Evolutionary conservation across 148 eudicot genomes (phyloP), one percentile per base, ranked within the genome.

Genomic region (Beta vulgaris): DNA sequence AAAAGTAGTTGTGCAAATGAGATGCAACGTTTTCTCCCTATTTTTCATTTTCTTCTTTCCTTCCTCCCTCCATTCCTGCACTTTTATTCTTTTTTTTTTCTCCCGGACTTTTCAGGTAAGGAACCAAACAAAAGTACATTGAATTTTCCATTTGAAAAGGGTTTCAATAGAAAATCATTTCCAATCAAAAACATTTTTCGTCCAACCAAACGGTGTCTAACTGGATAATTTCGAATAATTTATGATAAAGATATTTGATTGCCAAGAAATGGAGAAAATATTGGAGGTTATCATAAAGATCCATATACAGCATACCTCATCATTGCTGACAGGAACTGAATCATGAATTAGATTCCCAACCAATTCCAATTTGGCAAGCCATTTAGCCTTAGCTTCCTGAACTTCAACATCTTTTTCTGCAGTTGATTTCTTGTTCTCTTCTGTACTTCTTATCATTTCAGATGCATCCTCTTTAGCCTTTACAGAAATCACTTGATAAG

Each of bases 301-400:
- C 19, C 39, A 48, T n/a, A 53, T 46, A 59, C 39, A 36, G 16
- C 73, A 71, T 77, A 94, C 98, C 97, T 94, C 98, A 81, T 94
- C 91, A 31, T 89, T 77, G 85, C 82, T 80, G 43, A 91, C 77
- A 59, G 93, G 98, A 68, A 94, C 98, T 31, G 97, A 86, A 83
- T 94, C 96, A 81, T 94, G 98, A 73, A 94, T 87, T 67, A 94
- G 90, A 78, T 94, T 94, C 61, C 98, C 98, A 67, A 94, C 87
- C 44, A 72, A 43, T 74, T 84, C 84, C 81, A 91, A 81, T 72
- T 84, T 90, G 26, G 91, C 85, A 81, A 85, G 72, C 75, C 91
- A 69, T 46, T 79, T 84, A 35, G 82, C 76, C 46, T 77, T 77
- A 79, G 90, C 87, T 83, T 86, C 98, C 67, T 85, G 84, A 73